phyloP scores from a whole-genome alignment of 176 grass and related monocot genomes.

The Elymus sibiricus region DNA sequence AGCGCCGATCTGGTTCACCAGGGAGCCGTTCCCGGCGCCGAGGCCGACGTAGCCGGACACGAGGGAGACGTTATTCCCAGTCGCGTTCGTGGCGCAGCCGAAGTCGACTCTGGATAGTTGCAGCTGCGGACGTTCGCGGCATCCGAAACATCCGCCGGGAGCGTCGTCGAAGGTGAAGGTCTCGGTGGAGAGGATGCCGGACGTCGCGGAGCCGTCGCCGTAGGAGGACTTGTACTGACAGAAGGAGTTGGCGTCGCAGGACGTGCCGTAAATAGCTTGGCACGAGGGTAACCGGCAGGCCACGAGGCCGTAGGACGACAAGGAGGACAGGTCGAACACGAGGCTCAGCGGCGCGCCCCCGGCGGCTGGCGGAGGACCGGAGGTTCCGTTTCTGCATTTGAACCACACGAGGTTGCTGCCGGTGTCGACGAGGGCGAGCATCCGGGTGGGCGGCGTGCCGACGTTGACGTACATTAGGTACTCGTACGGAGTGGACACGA shows the following conservation, averaged over 20 bases:
- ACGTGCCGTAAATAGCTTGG: not conserved
- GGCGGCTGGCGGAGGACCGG: not conserved
- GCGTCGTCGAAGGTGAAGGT: not conserved
- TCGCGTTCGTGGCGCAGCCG: not conserved
- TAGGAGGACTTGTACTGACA: not conserved
- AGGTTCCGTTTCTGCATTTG: constrained; percentile 5
- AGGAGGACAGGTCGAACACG: constrained; percentile 28
- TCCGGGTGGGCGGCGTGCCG: constrained; percentile 36
- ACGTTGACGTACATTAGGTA: constrained; percentile 43
- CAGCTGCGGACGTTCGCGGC: constrained; percentile 14
- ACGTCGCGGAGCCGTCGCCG: not conserved
- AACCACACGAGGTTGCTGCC: constrained; percentile 69
- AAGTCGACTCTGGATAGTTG: constrained; percentile 35
- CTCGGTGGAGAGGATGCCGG: too few relatives aligned
- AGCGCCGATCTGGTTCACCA: constrained; percentile 11
- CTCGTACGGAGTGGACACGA: constrained; percentile 34
- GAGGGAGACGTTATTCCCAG: too few relatives aligned
- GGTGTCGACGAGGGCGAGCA: constrained; percentile 45
- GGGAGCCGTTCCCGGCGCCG: constrained; percentile 32
- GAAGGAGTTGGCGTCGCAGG: constrained; percentile 20
- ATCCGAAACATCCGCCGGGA: not conserved
- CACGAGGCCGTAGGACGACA: constrained; percentile 35
- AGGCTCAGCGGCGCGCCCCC: not conserved
- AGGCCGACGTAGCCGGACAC: constrained; percentile 42
- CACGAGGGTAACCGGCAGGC: constrained; percentile 12